phyloP scores from a whole-genome alignment of 169 alveolate genomes.

The Plasmodium inui region DNA sequence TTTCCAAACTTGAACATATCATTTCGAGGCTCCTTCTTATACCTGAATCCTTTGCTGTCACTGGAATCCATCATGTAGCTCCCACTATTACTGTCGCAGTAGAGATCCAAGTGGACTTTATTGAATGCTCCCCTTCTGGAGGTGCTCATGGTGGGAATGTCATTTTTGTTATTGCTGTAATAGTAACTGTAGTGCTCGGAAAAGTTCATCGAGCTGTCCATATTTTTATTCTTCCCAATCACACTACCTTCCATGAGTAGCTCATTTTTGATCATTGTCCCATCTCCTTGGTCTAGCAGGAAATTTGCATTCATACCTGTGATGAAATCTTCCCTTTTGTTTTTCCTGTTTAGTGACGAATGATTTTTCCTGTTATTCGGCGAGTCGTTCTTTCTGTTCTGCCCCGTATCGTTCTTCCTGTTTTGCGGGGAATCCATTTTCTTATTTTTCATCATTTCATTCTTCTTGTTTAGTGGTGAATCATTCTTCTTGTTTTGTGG shows the following conservation, averaged over 20 bases:
- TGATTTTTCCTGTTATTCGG: neutral
- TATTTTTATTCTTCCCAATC: neutral
- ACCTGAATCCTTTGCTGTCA: neutral
- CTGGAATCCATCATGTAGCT: neutral
- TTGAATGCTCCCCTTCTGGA: neutral
- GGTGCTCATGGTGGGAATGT: neutral
- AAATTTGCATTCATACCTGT: neutral
- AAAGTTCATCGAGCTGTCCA: neutral
- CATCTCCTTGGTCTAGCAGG: neutral
- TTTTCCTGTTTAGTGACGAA: neutral
- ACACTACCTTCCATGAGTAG: neutral
- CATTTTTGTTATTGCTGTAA: slow-evolving; percentile 7
- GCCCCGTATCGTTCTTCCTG: neutral
- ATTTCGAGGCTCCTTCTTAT: slow-evolving; percentile 23
- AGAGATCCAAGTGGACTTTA: neutral
- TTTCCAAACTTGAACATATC: slow-evolving; percentile 11
- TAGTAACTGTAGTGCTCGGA: neutral
- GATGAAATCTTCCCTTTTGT: slow-evolving; percentile 9
- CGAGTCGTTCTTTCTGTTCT: neutral
- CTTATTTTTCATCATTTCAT: neutral
- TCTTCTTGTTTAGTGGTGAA: neutral
- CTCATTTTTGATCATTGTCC: neutral
- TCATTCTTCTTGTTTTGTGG: neutral
- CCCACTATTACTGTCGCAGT: neutral
- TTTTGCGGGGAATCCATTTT: neutral